Percentiles rank a stretch among this genome's conserved stretches.
These are phyloP conservation scores for Cladophialophora carrionii DNA, from an alignment of 2,329 filamentous ascomycete genomes.

Conservation along the genomic window DNA sequence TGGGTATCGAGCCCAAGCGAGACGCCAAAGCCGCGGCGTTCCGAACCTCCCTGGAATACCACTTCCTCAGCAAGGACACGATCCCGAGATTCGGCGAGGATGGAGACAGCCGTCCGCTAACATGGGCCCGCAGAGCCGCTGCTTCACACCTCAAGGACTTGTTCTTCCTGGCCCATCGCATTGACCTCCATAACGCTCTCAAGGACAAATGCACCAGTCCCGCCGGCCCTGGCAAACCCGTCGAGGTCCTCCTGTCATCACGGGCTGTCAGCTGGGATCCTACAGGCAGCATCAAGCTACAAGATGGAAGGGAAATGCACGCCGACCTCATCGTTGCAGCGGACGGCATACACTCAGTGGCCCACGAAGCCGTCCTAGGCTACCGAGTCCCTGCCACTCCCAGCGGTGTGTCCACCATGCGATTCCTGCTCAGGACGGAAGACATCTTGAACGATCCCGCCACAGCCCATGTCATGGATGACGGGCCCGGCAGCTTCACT, in stretches of 20 bases:
- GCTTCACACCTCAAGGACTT: background rate
- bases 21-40: slow-evolving; percentile 13
- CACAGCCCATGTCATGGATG: slow-evolving; percentile 15
- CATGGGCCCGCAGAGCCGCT: slow-evolving; percentile 2
- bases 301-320: slow-evolving; percentile 38
- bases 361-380: slow-evolving; percentile 33
- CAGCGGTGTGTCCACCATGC: slow-evolving; percentile 4
- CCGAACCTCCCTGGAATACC: slow-evolving; percentile 11
- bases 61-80: slow-evolving; percentile 26
- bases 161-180: slow-evolving; percentile 42
- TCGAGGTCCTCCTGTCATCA: slow-evolving; percentile 40
- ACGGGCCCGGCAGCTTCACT: slow-evolving; percentile 11
- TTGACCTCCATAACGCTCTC: slow-evolving; percentile 39
- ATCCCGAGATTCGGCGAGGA: slow-evolving; percentile 5
- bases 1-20: slow-evolving; percentile 34
- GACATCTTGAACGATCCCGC: slow-evolving; percentile 7
- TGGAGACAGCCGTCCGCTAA: background rate
- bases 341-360: slow-evolving; percentile 46
- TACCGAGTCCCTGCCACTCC: slow-evolving; percentile 6
- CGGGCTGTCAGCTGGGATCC: slow-evolving; percentile 16
- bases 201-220: slow-evolving; percentile 8
- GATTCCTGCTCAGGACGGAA: slow-evolving; percentile 15
- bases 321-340: slow-evolving; percentile 49
- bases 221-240: slow-evolving; percentile 4
- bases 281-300: slow-evolving; percentile 38